A percentile compares a stretch with the other conserved stretches of the same genome.
phyloP scores from a whole-genome alignment of 148 eudicot genomes.

The Nepenthes mirabilis region DNA sequence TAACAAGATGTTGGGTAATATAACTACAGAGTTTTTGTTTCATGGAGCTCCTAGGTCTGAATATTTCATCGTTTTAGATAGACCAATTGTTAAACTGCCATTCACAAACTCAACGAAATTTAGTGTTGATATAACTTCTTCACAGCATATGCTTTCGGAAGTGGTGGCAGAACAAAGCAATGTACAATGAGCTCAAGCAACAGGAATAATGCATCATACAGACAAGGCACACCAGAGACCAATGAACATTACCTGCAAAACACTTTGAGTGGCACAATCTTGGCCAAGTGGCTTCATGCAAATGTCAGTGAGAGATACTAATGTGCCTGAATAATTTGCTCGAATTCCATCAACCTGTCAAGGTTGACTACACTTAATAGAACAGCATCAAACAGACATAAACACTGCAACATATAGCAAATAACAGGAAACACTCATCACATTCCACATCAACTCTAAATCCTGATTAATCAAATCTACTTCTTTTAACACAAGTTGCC shows the following conservation, averaged over 20 bases:
- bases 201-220: no score
- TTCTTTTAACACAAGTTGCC: background rate
- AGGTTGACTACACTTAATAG: background rate
- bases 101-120: no score
- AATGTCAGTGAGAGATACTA: constrained; percentile 68
- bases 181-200: no score
- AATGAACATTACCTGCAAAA: constrained; percentile 62
- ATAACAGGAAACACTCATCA: background rate
- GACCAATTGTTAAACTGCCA: no score
- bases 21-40: no score
- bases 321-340: constrained; percentile 70
- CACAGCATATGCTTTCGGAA: no score
- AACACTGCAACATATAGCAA: background rate
- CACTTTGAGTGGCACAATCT: constrained; percentile 97
- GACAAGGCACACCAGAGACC: background rate
- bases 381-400: background rate
- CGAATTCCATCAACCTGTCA: constrained; percentile 80
- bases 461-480: background rate
- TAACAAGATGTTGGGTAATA: no score
- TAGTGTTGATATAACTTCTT: no score
- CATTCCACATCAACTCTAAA: background rate
- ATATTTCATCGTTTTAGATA: no score
- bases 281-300: constrained; percentile 95
- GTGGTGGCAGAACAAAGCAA: no score
- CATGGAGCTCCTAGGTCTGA: no score